A percentile compares a stretch with the other conserved stretches of the same genome.
Evolutionary conservation across 805 yeast species (phyloP).

Genomic region (Blastobotrys mokoenaii): DNA sequence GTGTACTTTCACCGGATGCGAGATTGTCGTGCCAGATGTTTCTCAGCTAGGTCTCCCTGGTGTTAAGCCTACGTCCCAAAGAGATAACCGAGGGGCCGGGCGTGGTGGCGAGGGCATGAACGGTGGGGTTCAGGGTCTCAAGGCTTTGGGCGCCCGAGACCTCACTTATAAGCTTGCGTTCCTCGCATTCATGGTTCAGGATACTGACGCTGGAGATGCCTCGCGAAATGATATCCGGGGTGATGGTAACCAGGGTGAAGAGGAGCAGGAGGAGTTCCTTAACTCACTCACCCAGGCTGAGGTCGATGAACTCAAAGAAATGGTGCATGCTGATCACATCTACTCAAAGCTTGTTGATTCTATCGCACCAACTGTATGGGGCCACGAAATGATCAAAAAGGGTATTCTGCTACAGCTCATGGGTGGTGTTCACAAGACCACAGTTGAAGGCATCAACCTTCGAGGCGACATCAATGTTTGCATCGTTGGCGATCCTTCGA

Average conservation of each 20-base stretch:
- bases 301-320: conserved; percentile 71
- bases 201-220: conserved; percentile 36
- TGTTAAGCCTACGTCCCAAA: conserved; percentile 72
- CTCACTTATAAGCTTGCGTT: conserved; percentile 87
- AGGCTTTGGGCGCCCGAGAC: conserved; percentile 88
- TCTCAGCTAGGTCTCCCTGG: conserved; percentile 94
- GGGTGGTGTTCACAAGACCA: conserved; percentile 92
- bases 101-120: conserved; percentile 60
- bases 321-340: conserved; percentile 84
- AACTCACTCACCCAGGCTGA: conserved; percentile 74
- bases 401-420: conserved; percentile 81
- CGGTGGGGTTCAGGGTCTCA: conserved; percentile 83
- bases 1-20: conserved; percentile 88
- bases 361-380: conserved; percentile 92
- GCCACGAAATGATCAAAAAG: conserved; percentile 89
- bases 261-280: conserved; percentile 74
- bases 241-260: conserved; percentile 43
- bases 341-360: conserved; percentile 80
- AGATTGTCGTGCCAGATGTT: conserved; percentile 90
- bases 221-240: conserved; percentile 32
- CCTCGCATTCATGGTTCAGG: conserved; percentile 81
- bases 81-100: conserved; percentile 52
- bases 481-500: conserved; percentile 96
- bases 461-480: conserved; percentile 97
- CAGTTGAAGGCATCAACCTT: conserved; percentile 87